Conservation (phyloP, 768 basidiomycete genomes). For the Auricularia auricula-judae region DNA sequence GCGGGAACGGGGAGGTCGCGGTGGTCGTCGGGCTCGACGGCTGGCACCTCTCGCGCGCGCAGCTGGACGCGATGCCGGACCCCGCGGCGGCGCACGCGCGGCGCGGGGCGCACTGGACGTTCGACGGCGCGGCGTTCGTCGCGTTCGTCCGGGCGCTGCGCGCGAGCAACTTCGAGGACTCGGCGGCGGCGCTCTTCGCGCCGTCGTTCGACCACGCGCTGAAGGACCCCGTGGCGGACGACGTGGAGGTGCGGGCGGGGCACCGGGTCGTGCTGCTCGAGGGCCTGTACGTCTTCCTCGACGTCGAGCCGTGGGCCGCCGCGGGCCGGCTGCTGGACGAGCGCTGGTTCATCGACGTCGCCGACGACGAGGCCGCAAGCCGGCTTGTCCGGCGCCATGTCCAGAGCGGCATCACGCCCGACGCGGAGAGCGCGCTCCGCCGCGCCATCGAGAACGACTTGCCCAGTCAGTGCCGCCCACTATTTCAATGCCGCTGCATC, state of each 20-base stretch:
- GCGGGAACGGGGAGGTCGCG: constrained; percentile 25
- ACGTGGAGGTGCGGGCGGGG: constrained; percentile 41
- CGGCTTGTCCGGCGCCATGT: constrained; percentile 61
- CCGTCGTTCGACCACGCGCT: constrained; percentile 81
- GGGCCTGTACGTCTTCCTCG: constrained; percentile 77
- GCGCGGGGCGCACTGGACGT: constrained; percentile 87
- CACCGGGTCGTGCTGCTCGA: constrained; percentile 82
- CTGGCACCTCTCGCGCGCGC: constrained; percentile 78
- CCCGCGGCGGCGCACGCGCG: constrained; percentile 67
- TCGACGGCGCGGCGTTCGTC: constrained; percentile 64
- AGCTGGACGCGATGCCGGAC: constrained; percentile 67
- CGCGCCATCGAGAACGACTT: constrained; percentile 70
- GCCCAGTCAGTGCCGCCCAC: constrained; percentile 38
- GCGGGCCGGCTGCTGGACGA: constrained; percentile 63
- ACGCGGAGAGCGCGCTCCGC: constrained; percentile 51
- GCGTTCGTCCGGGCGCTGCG: constrained; percentile 47
- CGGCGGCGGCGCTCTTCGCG: constrained; percentile 30
- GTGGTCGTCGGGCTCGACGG: constrained; percentile 78
- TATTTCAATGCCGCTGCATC: not conserved
- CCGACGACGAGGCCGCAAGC: constrained; percentile 31
- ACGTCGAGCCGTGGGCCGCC: constrained; percentile 59
- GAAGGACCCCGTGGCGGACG: constrained; percentile 69
- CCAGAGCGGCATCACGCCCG: constrained; percentile 60
- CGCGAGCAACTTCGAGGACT: constrained; percentile 16
- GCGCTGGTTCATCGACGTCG: constrained; percentile 61